A percentile compares a stretch with the other conserved stretches of the same genome.
These are phyloP conservation scores for Chlorella vulgaris DNA, from an alignment of 139 green algal genomes.

Conservation along the genomic window DNA sequence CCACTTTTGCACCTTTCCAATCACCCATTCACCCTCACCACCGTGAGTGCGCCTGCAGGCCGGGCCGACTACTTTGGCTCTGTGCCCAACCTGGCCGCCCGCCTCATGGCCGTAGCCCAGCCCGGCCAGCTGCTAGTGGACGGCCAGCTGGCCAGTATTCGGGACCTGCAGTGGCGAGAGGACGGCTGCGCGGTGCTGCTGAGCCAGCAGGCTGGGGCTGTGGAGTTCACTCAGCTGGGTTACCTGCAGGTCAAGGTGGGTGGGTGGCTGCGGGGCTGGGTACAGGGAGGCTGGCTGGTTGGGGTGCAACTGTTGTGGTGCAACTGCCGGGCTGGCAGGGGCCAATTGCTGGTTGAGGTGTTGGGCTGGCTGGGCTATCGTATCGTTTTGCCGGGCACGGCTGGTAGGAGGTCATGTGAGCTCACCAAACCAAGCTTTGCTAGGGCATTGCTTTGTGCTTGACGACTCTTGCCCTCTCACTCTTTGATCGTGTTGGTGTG, in stretches of 20 bases:
- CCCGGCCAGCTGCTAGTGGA: conserved; percentile 77
- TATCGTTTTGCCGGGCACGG: too few species aligned
- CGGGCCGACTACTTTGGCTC: conserved; percentile 85
- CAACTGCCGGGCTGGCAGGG: neutral
- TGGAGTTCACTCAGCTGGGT: conserved; percentile 51
- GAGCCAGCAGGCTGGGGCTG: neutral
- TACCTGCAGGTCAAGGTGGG: conserved; percentile 58
- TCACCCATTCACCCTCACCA: too few species aligned
- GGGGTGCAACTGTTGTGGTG: neutral
- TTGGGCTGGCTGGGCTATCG: too few species aligned
- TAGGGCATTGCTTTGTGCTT: too few species aligned
- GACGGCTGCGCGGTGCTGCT: conserved; percentile 36
- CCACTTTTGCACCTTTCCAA: too few species aligned
- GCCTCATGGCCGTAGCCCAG: conserved; percentile 67
- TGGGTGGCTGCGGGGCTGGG: neutral
- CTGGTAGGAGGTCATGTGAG: too few species aligned
- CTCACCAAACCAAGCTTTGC: too few species aligned
- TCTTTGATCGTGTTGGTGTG: too few species aligned
- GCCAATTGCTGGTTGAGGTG: neutral
- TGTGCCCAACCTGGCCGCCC: conserved; percentile 79
- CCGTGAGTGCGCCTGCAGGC: too few species aligned
- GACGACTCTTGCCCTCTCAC: too few species aligned
- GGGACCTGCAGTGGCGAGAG: conserved; percentile 12
- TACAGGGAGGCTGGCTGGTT: neutral
- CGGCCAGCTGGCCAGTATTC: conserved; percentile 30